These are phyloP conservation scores for Monosporozyma servazzii DNA, from an alignment of 805 yeast species.

Conservation along the genomic window DNA sequence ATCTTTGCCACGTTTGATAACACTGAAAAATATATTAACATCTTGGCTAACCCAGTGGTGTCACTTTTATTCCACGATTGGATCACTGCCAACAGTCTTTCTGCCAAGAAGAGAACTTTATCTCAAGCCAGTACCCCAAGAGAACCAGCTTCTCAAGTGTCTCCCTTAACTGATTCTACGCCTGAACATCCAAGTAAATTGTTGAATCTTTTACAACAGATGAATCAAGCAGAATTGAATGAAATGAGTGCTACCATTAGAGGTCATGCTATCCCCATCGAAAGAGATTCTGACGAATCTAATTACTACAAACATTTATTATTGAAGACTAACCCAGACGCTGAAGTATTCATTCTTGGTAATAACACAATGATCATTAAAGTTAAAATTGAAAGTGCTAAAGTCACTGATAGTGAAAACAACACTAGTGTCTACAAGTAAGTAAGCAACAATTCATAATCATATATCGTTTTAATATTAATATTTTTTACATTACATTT, in stretches of 20 bases:
- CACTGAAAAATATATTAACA: constrained; percentile 69
- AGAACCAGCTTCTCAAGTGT: background rate
- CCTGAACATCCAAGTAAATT: constrained; percentile 34
- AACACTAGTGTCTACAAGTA: constrained; percentile 34
- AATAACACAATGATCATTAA: constrained; percentile 59
- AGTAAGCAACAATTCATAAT: background rate
- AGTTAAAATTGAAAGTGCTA: constrained; percentile 56
- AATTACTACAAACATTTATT: constrained; percentile 54
- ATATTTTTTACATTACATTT: background rate
- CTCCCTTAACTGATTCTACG: constrained; percentile 13
- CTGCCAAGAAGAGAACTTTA: constrained; percentile 23
- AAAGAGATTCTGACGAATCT: constrained; percentile 39
- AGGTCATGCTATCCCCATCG: constrained; percentile 58
- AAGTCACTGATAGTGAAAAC: constrained; percentile 71
- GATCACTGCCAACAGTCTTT: constrained; percentile 52
- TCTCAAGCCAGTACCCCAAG: constrained; percentile 27
- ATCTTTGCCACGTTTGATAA: constrained; percentile 62
- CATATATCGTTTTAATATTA: background rate
- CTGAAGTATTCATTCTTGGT: constrained; percentile 54
- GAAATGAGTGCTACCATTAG: constrained; percentile 73
- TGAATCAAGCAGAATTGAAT: constrained; percentile 73
- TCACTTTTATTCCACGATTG: constrained; percentile 86
- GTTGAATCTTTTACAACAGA: constrained; percentile 54
- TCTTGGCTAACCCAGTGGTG: constrained; percentile 62
- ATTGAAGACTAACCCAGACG: constrained; percentile 56